Evolutionary conservation across 768 basidiomycete genomes (phyloP).

Genomic region (Suillus lakei): DNA sequence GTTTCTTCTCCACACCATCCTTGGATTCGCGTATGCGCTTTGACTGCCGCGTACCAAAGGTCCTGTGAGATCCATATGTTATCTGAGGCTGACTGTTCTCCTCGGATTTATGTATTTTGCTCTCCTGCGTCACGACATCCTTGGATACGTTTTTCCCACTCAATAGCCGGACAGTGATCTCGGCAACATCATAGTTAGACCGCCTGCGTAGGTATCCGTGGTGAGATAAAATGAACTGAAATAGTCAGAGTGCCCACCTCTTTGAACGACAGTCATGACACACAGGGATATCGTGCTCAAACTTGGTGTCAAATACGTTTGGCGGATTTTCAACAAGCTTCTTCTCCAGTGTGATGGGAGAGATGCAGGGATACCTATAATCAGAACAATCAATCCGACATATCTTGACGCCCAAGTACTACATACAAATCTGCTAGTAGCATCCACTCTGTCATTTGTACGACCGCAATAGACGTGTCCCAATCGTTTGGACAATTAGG

Average conservation of each 20-base stretch:
- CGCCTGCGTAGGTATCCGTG: conserved; percentile 23
- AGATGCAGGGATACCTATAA: conserved; percentile 61
- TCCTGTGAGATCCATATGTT: conserved; percentile 34
- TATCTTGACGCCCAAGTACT: conserved; percentile 13
- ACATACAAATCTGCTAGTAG: conserved; percentile 61
- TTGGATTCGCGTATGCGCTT: conserved; percentile 67
- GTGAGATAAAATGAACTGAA: conserved; percentile 14
- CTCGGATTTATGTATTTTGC: conserved; percentile 4
- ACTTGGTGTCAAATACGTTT: conserved; percentile 40
- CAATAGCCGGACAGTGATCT: conserved; percentile 61
- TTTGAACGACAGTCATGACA: conserved; percentile 65
- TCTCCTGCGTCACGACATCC: conserved; percentile 24
- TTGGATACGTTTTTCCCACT: conserved; percentile 37
- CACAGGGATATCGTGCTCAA: conserved; percentile 54
- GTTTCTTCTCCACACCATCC: conserved; percentile 53
- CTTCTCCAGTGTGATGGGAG: conserved; percentile 54
- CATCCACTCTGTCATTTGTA: conserved; percentile 70
- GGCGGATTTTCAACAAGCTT: conserved; percentile 25
- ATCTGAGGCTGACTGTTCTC: conserved; percentile 8
- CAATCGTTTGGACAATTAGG: conserved; percentile 64
- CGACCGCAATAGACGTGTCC: conserved; percentile 57
- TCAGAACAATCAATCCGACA: conserved; percentile 22
- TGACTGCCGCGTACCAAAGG: conserved; percentile 62
- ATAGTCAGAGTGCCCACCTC: conserved; percentile 45
- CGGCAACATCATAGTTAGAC: conserved; percentile 58